These are phyloP conservation scores for Avena eriantha DNA, from an alignment of 176 grass and related monocot species.

Conservation along the genomic window DNA sequence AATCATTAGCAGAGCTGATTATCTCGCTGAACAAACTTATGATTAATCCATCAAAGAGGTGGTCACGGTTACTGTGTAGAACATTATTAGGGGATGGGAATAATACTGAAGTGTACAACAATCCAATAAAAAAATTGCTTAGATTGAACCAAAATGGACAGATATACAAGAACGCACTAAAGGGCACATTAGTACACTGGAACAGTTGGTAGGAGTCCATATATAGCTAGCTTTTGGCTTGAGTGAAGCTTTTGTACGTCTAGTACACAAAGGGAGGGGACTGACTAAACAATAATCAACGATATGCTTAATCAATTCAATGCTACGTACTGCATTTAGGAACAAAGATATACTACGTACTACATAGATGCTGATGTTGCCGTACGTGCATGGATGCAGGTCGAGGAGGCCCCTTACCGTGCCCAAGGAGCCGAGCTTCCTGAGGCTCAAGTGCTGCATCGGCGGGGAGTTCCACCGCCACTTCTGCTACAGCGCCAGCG, in stretches of 20 bases:
- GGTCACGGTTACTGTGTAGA: neutral
- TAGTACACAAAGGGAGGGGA: neutral
- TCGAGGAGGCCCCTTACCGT: constrained; percentile 77
- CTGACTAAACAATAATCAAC: too few species aligned
- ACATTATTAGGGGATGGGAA: neutral
- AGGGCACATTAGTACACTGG: neutral
- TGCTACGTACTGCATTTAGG: neutral
- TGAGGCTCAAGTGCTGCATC: constrained; percentile 80
- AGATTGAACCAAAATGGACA: neutral
- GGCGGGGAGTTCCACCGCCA: constrained; percentile 86
- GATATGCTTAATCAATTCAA: neutral
- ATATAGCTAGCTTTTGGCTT: too few species aligned
- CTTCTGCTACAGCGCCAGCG: constrained; percentile 63
- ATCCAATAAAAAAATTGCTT: neutral
- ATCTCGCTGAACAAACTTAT: constrained; percentile 33
- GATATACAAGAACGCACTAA: neutral
- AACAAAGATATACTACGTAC: neutral
- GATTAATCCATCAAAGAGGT: neutral
- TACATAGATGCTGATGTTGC: neutral
- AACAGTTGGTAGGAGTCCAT: neutral
- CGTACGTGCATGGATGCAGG: constrained; percentile 31
- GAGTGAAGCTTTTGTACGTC: neutral
- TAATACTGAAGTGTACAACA: neutral
- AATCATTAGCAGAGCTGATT: neutral
- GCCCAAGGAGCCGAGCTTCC: constrained; percentile 86